These are phyloP conservation scores for Luzula sylvatica DNA, from an alignment of 176 grass and related monocot species.

Conservation along the genomic window DNA sequence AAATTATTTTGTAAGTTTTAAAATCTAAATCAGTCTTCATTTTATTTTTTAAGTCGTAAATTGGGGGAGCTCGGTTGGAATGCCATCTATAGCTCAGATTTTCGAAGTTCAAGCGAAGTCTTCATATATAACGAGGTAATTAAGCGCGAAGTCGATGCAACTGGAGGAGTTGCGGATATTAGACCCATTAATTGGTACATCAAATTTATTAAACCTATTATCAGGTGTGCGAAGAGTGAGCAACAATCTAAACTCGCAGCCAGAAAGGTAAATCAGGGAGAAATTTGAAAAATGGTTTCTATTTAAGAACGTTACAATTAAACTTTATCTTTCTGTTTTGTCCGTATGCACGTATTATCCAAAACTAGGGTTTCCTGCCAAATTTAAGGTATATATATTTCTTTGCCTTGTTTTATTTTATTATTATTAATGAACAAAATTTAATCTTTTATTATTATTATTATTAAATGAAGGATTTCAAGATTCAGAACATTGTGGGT, in stretches of 20 bases:
- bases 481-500: conserved; percentile 92
- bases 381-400: conserved; percentile 67
- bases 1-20: too few relatives aligned
- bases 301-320: not conserved
- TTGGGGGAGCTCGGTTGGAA: too few relatives aligned
- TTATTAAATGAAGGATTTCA: too few relatives aligned
- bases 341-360: conserved; percentile 97
- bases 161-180: too few relatives aligned
- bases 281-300: too few relatives aligned
- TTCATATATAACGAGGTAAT: too few relatives aligned
- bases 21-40: too few relatives aligned
- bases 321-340: conserved; percentile 24
- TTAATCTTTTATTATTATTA: not conserved
- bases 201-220: not conserved
- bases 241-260: conserved; percentile 93
- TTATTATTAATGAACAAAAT: not conserved
- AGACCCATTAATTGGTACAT: too few relatives aligned
- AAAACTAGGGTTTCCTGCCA: conserved; percentile 94
- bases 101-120: too few relatives aligned
- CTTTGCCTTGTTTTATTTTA: not conserved
- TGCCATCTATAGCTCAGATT: too few relatives aligned
- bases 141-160: too few relatives aligned
- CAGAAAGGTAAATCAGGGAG: conserved; percentile 45
- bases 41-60: too few relatives aligned
- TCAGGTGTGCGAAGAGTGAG: conserved; percentile 93